phyloP scores from a whole-genome alignment of 2,329 filamentous ascomycete species.

The Aspergillus awamori region DNA sequence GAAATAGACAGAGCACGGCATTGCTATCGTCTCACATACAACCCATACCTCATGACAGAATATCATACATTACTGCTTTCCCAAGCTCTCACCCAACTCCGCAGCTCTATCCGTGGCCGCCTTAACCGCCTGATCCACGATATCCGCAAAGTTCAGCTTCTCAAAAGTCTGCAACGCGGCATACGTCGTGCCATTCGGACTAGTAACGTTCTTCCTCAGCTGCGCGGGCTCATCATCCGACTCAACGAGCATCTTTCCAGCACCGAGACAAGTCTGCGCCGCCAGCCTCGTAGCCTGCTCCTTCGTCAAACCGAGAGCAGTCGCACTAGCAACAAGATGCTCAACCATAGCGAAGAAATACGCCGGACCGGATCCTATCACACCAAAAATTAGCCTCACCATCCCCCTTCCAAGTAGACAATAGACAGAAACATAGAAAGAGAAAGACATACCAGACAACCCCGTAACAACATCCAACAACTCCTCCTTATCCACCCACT shows the following conservation, averaged over 20 bases:
- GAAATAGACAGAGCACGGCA: too few relatives aligned
- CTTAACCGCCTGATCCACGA: conserved; percentile 37
- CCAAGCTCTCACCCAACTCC: conserved; percentile 33
- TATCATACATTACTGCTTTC: conserved; percentile 12
- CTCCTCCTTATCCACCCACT: conserved; percentile 40
- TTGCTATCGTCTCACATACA: too few relatives aligned
- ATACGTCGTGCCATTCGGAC: conserved; percentile 39
- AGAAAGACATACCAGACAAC: conserved; percentile 33
- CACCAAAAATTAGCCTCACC: not conserved
- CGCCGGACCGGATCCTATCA: conserved; percentile 38
- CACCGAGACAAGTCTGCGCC: conserved; percentile 39
- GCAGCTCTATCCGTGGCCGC: conserved; percentile 35
- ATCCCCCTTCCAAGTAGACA: not conserved
- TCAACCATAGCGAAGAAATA: conserved; percentile 44
- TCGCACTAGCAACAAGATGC: conserved; percentile 37
- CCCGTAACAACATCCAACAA: conserved; percentile 42
- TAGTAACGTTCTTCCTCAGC: conserved; percentile 41
- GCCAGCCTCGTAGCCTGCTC: conserved; percentile 40
- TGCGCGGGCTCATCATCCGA: conserved; percentile 34
- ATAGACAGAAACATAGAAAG: too few relatives aligned
- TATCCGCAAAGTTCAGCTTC: conserved; percentile 31
- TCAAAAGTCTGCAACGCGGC: conserved; percentile 38
- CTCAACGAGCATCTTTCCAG: conserved; percentile 39
- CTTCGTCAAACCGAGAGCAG: conserved; percentile 33
- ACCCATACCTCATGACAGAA: too few relatives aligned